Percentiles rank a stretch among this genome's conserved stretches.
phyloP scores from a whole-genome alignment of 1,284 basidiomycete genomes.

The Moniliella sp. region DNA sequence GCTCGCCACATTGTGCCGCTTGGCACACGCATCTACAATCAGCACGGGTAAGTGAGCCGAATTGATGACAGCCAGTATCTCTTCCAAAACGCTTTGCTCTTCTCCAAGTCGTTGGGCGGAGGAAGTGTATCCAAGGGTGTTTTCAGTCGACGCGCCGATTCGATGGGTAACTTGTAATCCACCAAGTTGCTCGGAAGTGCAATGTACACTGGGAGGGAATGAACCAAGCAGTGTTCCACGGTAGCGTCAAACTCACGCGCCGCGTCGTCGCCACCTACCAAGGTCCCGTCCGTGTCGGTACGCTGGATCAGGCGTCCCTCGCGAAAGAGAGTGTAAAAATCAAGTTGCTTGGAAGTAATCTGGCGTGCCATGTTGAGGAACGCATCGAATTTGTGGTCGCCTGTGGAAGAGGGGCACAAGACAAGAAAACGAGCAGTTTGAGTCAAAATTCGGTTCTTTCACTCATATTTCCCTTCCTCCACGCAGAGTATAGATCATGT shows the following conservation, averaged over 20 bases:
- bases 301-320: conserved; percentile 1
- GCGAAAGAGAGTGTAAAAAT: not conserved
- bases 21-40: conserved; percentile 71
- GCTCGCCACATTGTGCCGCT: conserved; percentile 52
- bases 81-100: conserved; percentile 38
- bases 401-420: no score
- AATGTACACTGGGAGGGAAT: conserved; percentile 65
- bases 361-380: conserved; percentile 56
- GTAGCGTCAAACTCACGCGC: conserved; percentile 54
- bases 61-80: conserved; percentile 48
- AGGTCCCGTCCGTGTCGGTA: no score
- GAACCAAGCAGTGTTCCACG: conserved; percentile 49
- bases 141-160: conserved; percentile 45
- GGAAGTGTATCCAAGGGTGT: conserved; percentile 36
- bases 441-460: no score
- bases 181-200: conserved; percentile 68
- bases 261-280: conserved; percentile 31
- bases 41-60: conserved; percentile 51
- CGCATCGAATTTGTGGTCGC: conserved; percentile 42
- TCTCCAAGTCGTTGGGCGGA: conserved; percentile 40
- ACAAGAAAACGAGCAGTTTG: no score
- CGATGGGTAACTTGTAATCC: conserved; percentile 49
- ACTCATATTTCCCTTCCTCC: no score
- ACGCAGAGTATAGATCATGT: no score
- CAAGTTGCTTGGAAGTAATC: conserved; percentile 46